Evolutionary conservation across 2,329 filamentous ascomycete species (phyloP), one percentile per base, ranked within the genome.

Genomic region (Pseudocercospora vitis): DNA sequence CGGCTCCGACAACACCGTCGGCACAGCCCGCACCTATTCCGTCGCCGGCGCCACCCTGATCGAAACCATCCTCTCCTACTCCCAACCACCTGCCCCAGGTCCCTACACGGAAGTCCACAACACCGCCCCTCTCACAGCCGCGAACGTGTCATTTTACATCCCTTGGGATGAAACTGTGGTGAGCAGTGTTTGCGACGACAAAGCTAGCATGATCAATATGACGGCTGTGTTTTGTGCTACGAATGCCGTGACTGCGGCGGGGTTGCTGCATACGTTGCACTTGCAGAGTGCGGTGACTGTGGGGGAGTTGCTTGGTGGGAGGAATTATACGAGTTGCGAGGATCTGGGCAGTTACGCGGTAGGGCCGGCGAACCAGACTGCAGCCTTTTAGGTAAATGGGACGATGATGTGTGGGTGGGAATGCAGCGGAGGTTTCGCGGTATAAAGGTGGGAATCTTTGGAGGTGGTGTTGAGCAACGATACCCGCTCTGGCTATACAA

Each of bases 211-310:
- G 18, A 31, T 56, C 7, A 59, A 61, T 49, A 58, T 59, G 45
- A 62, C 57, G 3, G 46, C 53, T 31, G 33, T 53, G n/a, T 62
- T 55, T 46, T 63, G 61, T 51, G 52, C 61, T 6, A 62, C 60
- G 4, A 58, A 59, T 29, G 51, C 45, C 9, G 55, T 40, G 7
- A 31, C 33, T 14, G 55, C 33, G 9, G 39, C 18, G 5, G 31
- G n/a, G 33, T 11, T 55, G 18, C 31, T 61, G 33, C 51, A 58
- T 40, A 46, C 32, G 54, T 18, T 63, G 21, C 60, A 63, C 53
- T 19, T 51, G 39, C 48, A 28, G 5, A 50, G 50, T 51, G 53
- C 55, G n/a, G 42, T 42, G 12, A 61, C 52, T 7, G 61, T 61
- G 4, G 57, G 59, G 2, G 53, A 54, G 32, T 52, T 61, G 8